Percentiles rank a stretch among this genome's conserved stretches.
These are phyloP conservation scores for Phaseolus coccineus DNA, from an alignment of 331 rosid species.

Conservation along the genomic window DNA sequence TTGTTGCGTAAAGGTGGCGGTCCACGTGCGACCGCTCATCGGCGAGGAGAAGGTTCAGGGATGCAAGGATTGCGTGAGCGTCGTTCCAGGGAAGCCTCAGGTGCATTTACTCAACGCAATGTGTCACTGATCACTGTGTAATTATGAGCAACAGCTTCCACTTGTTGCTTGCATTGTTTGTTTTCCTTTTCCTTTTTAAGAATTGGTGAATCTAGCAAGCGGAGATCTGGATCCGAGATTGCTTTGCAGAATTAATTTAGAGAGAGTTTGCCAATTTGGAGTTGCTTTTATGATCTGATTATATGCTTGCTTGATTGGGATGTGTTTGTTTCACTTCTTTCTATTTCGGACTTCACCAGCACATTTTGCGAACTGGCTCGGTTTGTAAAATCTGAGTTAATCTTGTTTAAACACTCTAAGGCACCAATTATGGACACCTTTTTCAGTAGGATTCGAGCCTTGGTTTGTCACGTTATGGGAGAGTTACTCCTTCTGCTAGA, in stretches of 20 bases:
- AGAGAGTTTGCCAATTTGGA: slow-evolving; percentile 3
- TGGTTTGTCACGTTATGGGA: neutral
- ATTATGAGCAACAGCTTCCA: neutral
- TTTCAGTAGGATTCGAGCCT: neutral
- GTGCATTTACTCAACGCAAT: slow-evolving; percentile 51
- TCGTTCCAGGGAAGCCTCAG: slow-evolving; percentile 95
- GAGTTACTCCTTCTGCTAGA: neutral
- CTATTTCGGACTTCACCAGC: slow-evolving; percentile 3
- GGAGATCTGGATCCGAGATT: slow-evolving; percentile 80
- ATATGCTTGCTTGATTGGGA: slow-evolving; percentile 43
- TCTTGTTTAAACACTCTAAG: neutral
- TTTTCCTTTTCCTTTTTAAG: neutral
- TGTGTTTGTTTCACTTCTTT: slow-evolving; percentile 20
- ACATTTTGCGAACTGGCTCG: neutral
- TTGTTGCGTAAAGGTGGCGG: slow-evolving; percentile 96
- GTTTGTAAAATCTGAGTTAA: slow-evolving; percentile 3
- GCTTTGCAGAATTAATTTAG: slow-evolving; percentile 22
- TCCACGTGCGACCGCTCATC: slow-evolving; percentile 93
- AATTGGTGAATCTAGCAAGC: slow-evolving; percentile 36
- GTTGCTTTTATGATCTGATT: slow-evolving; percentile 32
- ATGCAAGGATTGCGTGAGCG: slow-evolving; percentile 96
- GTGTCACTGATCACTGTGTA: neutral
- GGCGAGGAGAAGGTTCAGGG: slow-evolving; percentile 93
- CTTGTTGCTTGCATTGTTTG: slow-evolving; percentile 29
- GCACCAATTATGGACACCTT: neutral